These are phyloP conservation scores for Neurospora discreta DNA, from an alignment of 495 filamentous ascomycete genomes.

Conservation along the genomic window DNA sequence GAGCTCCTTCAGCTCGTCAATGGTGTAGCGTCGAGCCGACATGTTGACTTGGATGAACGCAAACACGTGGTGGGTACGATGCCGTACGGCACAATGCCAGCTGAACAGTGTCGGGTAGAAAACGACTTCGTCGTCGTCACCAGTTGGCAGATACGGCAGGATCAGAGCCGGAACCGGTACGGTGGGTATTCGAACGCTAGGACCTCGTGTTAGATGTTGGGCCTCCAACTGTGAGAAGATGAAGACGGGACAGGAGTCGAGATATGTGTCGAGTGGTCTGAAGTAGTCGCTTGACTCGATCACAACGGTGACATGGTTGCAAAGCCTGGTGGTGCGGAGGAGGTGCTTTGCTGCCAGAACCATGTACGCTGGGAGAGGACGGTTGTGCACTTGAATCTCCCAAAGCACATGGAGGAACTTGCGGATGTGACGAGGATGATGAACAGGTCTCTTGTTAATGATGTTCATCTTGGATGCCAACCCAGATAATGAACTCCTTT, in stretches of 20 bases:
- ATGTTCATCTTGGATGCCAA: not conserved
- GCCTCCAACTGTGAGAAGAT: constrained; percentile 27
- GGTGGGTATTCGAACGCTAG: constrained; percentile 8
- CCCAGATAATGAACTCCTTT: not conserved
- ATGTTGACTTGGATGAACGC: constrained; percentile 21
- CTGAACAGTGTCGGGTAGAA: constrained; percentile 21
- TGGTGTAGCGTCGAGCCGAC: constrained; percentile 23
- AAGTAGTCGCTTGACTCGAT: constrained; percentile 1
- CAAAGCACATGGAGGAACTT: constrained; percentile 4
- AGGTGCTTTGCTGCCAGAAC: constrained; percentile 10
- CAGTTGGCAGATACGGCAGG: constrained; percentile 2
- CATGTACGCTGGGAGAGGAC: constrained; percentile 2
- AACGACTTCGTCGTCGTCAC: not conserved
- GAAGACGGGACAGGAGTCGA: constrained; percentile 14
- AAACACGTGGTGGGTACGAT: constrained; percentile 24
- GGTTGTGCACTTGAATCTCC: constrained; percentile 5
- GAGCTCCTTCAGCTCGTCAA: constrained; percentile 28
- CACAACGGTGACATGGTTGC: constrained; percentile 6
- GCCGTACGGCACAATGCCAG: constrained; percentile 10
- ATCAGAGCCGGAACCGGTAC: constrained; percentile 14
- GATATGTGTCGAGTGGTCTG: not conserved
- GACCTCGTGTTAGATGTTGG: constrained; percentile 19
- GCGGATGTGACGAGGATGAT: not conserved
- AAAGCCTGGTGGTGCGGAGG: constrained; percentile 1
- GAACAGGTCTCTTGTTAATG: not conserved